Conservation (phyloP, 192 early-diverging fungal genomes). For the Gonapodya sp. region DNA sequence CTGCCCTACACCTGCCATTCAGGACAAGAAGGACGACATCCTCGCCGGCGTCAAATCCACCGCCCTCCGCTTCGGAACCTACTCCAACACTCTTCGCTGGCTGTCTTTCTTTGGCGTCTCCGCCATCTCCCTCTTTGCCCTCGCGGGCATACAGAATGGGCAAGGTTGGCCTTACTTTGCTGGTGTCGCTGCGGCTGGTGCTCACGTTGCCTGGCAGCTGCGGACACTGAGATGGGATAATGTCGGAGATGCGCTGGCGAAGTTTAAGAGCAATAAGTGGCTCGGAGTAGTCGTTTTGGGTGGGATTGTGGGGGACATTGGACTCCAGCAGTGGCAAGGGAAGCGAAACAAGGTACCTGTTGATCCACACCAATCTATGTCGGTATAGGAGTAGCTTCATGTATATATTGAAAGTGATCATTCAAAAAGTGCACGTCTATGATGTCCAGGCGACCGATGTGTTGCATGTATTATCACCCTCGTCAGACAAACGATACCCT, state of each 20-base stretch:
- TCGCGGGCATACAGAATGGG: constrained; percentile 72
- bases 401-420: no score
- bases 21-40: constrained; percentile 84
- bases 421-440: no score
- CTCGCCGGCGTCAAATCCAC: constrained; percentile 84
- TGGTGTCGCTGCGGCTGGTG: constrained; percentile 58
- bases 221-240: constrained; percentile 37
- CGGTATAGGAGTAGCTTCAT: no score
- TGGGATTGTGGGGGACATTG: constrained; percentile 58
- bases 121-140: constrained; percentile 53
- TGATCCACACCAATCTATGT: no score
- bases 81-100: constrained; percentile 41
- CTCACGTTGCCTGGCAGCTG: constrained; percentile 78
- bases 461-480: no score
- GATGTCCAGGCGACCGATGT: no score
- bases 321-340: neutral
- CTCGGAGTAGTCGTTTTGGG: constrained; percentile 64
- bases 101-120: constrained; percentile 61
- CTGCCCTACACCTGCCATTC: constrained; percentile 4
- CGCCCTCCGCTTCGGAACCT: constrained; percentile 71
- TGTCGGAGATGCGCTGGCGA: constrained; percentile 23
- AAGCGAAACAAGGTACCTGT: no score
- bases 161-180: constrained; percentile 64
- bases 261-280: constrained; percentile 72
- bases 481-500: no score